Percentiles rank a stretch among this genome's conserved stretches.
Conservation (phyloP, 2,329 filamentous ascomycete genomes). For the Scedosporium apiospermum region DNA sequence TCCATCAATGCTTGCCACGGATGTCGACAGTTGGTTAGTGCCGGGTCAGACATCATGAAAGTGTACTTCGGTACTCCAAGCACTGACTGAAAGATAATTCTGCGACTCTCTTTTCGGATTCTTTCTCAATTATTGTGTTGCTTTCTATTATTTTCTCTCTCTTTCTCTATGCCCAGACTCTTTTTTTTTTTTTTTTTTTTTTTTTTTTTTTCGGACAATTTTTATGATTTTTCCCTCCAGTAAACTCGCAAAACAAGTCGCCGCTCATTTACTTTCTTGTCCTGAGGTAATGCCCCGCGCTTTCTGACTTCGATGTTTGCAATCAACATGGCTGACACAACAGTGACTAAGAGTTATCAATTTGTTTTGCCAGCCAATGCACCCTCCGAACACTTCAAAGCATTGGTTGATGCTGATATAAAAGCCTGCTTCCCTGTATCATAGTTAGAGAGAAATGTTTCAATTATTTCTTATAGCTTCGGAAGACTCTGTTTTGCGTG, state of each 20-base stretch:
- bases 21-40: too few relatives aligned
- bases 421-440: not conserved
- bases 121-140: too few relatives aligned
- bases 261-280: not conserved
- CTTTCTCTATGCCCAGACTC: too few relatives aligned
- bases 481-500: not conserved
- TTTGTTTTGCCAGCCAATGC: too few relatives aligned
- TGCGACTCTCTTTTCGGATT: too few relatives aligned
- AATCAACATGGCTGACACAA: not conserved
- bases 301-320: not conserved
- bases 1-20: too few relatives aligned
- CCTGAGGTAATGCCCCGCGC: not conserved
- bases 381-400: too few relatives aligned
- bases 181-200: not conserved
- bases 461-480: not conserved
- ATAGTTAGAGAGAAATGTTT: not conserved
- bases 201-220: not conserved
- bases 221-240: not conserved
- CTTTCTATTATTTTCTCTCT: not conserved
- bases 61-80: too few relatives aligned
- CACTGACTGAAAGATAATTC: too few relatives aligned
- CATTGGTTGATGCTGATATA: too few relatives aligned
- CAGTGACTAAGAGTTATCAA: not conserved
- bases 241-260: not conserved
- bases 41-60: too few relatives aligned